Conservation (phyloP, 192 early-diverging fungal species). For the Linnemannia zychae region DNA sequence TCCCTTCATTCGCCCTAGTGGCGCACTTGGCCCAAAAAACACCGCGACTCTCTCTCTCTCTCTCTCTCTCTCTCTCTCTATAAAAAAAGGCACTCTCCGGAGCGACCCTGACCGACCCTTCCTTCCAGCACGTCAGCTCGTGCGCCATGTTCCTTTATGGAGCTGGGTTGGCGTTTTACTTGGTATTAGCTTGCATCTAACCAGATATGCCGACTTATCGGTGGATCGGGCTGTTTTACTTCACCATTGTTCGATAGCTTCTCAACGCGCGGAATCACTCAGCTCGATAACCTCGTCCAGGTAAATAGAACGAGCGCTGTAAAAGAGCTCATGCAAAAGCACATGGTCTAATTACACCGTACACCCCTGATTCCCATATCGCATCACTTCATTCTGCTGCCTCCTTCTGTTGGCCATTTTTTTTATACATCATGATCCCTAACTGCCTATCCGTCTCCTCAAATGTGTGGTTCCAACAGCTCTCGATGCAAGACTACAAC, state of each 20-base stretch:
- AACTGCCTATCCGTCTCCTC: background rate
- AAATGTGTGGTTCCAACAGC: conserved; percentile 48
- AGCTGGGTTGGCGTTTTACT: background rate
- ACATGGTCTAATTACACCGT: conserved; percentile 1
- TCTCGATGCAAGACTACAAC: conserved; percentile 84
- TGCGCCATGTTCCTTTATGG: background rate
- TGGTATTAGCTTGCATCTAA: background rate
- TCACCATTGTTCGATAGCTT: conserved; percentile 54
- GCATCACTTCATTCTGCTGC: background rate
- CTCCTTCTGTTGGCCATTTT: background rate
- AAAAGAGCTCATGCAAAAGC: background rate
- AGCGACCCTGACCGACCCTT: no score
- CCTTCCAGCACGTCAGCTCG: no score
- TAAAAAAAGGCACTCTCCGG: background rate
- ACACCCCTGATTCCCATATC: conserved; percentile 4
- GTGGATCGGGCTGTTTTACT: background rate
- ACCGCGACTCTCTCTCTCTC: background rate
- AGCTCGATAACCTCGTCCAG: conserved; percentile 74
- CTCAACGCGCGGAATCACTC: conserved; percentile 67
- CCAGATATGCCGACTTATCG: background rate
- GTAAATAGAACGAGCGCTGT: conserved; percentile 36
- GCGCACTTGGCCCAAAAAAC: background rate
- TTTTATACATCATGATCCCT: background rate
- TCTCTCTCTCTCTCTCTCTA: no score
- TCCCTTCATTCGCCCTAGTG: background rate